Percentiles rank a stretch among this genome's conserved stretches.
These are phyloP conservation scores for Pholiota molesta DNA, from an alignment of 768 basidiomycete species.

Conservation along the genomic window DNA sequence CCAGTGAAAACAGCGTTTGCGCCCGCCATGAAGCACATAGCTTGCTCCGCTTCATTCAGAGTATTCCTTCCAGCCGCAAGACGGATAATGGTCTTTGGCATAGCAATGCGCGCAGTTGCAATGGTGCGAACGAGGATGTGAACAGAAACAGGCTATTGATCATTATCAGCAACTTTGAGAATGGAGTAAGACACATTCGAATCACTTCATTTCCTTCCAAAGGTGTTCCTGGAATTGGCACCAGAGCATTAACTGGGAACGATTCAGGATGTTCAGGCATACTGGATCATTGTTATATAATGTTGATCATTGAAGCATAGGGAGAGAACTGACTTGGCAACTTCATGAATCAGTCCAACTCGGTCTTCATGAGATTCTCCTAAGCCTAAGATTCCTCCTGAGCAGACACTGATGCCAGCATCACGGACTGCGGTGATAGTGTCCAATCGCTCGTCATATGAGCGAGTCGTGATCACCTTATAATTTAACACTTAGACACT, in stretches of 20 bases:
- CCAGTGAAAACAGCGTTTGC: constrained; percentile 99
- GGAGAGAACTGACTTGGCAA: constrained; percentile 68
- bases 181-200: constrained; percentile 32
- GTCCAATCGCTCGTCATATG: constrained; percentile 89
- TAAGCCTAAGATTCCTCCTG: constrained; percentile 93
- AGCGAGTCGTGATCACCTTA: constrained; percentile 93
- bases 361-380: constrained; percentile 91
- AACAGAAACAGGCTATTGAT: constrained; percentile 69
- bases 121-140: constrained; percentile 91
- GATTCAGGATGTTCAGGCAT: constrained; percentile 98
- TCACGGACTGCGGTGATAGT: constrained; percentile 91
- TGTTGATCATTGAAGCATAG: neutral
- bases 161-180: constrained; percentile 14
- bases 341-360: constrained; percentile 92
- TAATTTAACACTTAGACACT: neutral
- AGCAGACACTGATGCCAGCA: constrained; percentile 97
- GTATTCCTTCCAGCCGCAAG: constrained; percentile 93
- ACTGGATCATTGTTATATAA: constrained; percentile 41
- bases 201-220: constrained; percentile 87
- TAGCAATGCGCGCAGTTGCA: constrained; percentile 90
- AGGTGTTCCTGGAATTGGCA: constrained; percentile 94
- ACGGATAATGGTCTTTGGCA: constrained; percentile 92
- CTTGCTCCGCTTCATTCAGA: constrained; percentile 89
- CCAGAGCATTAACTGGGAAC: constrained; percentile 97
- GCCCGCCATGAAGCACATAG: constrained; percentile 98